These are phyloP conservation scores for Neolentinus lepideus DNA, from an alignment of 1,284 basidiomycete species.

Conservation along the genomic window DNA sequence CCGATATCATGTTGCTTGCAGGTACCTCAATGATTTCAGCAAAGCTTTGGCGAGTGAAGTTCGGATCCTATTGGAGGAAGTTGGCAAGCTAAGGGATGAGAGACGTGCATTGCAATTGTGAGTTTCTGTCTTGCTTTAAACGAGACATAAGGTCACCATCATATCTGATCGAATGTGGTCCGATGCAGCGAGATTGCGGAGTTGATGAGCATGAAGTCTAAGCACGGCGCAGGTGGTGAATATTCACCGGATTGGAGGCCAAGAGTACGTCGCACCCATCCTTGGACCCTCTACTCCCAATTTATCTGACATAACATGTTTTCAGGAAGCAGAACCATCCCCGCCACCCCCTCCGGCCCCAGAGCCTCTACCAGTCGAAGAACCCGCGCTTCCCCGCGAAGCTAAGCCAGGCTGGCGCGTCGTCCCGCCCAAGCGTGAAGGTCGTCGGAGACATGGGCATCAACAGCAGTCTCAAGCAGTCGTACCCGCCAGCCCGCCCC, in stretches of 20 bases:
- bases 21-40: conserved; percentile 60
- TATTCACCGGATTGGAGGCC: conserved; percentile 62
- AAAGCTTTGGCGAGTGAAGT: conserved; percentile 30
- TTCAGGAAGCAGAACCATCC: conserved; percentile 12
- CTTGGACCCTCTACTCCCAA: not conserved
- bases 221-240: conserved; percentile 64
- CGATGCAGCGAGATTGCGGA: conserved; percentile 61
- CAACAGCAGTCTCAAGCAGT: conserved; percentile 32
- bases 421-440: conserved; percentile 48
- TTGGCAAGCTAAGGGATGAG: conserved; percentile 70
- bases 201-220: conserved; percentile 68
- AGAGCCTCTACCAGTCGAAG: conserved; percentile 27
- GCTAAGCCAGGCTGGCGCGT: conserved; percentile 66
- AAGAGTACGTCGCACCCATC: conserved; percentile 36
- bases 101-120: conserved; percentile 62
- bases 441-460: conserved; percentile 31
- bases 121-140: conserved; percentile 19
- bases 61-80: conserved; percentile 47
- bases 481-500: conserved; percentile 32
- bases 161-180: not conserved
- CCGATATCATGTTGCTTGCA: conserved; percentile 16
- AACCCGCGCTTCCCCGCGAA: conserved; percentile 23
- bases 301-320: conserved; percentile 4
- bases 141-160: not conserved
- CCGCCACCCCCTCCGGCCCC: conserved; percentile 15